Base-by-base conservation (phyloP, 1,139 yeast species). In the Zygoascus sp. region DNA sequence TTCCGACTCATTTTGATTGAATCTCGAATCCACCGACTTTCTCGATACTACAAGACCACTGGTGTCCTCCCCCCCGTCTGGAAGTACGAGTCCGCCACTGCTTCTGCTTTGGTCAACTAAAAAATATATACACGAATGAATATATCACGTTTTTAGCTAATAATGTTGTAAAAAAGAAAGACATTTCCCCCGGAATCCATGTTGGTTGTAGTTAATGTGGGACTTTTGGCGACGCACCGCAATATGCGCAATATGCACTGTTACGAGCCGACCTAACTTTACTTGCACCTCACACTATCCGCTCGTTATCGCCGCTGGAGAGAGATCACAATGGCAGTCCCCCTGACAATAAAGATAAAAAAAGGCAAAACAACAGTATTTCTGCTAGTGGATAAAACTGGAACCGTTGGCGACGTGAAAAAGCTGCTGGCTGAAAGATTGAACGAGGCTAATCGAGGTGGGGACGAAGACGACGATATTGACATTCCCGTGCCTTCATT, bases 81-180 rank as follows among this genome's bases (percentile, higher is more conserved):
- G 97, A 92, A 92, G 82, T 92, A 85, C 95, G 98, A 92, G 81
- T 90, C 98, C 65, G 95, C 98, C 73, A 94, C 98, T 72, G 99
- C 99, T 72, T 92, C 98, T 70, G 95, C 99, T 76, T 83, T 94
- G 78, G 98, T 94, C 72, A 48, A 49, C 49, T 54, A 54, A 50
- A n/a, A 30, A 30, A 4, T 30, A 30, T 30, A 30, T 30, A 30
- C 13, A n/a, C 34, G n/a, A 30, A 30, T 30, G 34, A 13, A 13
- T 13, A 30, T 30, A 30, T 30, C 11, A 30, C 13, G 34, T 15
- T n/a, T 30, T n/a, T 22, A 10, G 28, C 28, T 25, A 25, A 10
- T 22, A 2, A 10, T 25, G 28, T 7, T 25, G 28, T 25, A 25
- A 25, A 25, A 10, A n/a, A n/a, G n/a, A n/a, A n/a, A n/a, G n/a